Percentiles rank a stretch among this genome's conserved stretches.
Evolutionary conservation across 108 stramenopile genomes (phyloP).

Genomic region (Stephanodiscus triporus): DNA sequence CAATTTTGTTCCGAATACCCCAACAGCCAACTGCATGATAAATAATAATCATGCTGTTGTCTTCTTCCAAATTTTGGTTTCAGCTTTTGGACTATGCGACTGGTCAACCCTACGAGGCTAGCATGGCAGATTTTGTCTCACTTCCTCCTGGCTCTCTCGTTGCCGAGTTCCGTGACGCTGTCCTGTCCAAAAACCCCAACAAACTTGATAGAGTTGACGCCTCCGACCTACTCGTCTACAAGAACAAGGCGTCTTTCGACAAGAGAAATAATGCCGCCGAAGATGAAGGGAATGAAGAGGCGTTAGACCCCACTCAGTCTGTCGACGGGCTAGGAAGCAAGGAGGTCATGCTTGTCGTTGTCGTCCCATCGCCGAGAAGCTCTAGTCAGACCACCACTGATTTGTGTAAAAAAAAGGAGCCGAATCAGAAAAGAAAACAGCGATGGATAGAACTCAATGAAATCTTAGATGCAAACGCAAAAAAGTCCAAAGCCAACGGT

Average conservation of each 20-base stretch:
- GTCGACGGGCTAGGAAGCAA: constrained; percentile 5
- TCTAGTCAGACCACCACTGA: constrained; percentile 12
- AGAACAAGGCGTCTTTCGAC: constrained; percentile 21
- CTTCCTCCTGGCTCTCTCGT: constrained; percentile 9
- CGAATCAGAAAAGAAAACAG: constrained; percentile 23
- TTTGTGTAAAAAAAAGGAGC: constrained; percentile 7
- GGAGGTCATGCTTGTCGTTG: constrained; percentile 17
- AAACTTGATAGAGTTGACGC: constrained; percentile 8
- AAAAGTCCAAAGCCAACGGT: constrained; percentile 18
- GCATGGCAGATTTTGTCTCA: constrained; percentile 11
- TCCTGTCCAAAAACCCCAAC: constrained; percentile 11
- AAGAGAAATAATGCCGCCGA: constrained; percentile 14
- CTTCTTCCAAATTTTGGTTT: constrained; percentile 19
- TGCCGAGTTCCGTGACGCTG: constrained; percentile 21
- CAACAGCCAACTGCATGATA: background rate
- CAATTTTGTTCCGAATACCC: no score
- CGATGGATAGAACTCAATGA: constrained; percentile 25
- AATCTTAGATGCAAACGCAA: constrained; percentile 15
- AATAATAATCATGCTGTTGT: background rate
- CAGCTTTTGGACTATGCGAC: constrained; percentile 26
- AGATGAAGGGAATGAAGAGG: constrained; percentile 16
- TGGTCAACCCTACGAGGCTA: constrained; percentile 14
- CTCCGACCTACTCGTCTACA: constrained; percentile 13
- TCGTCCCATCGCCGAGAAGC: constrained; percentile 15
- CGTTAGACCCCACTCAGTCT: constrained; percentile 9